These are phyloP conservation scores for Russula brevipes DNA, from an alignment of 768 basidiomycete genomes.

Conservation along the genomic window DNA sequence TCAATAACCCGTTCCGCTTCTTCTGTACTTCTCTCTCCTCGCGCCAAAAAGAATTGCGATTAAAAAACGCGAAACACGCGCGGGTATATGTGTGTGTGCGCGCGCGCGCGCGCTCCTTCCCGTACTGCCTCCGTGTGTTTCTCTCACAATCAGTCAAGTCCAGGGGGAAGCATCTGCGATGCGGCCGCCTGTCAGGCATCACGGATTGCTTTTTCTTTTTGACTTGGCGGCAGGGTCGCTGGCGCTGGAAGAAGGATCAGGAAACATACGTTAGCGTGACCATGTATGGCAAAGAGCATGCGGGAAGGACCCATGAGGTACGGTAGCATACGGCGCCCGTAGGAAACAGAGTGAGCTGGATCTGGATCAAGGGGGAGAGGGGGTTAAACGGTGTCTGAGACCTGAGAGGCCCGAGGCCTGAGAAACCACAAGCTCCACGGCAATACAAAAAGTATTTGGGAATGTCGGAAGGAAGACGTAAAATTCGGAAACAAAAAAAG, in stretches of 20 bases:
- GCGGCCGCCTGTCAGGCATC: conserved; percentile 1
- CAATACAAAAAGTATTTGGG: not conserved
- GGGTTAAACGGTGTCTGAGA: too few species aligned
- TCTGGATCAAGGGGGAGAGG: not conserved
- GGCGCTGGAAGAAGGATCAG: conserved; percentile 5
- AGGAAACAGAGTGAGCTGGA: not conserved
- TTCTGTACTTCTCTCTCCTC: too few species aligned
- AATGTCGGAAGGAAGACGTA: not conserved
- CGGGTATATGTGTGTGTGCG: too few species aligned
- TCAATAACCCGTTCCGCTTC: not conserved
- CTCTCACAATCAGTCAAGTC: not conserved
- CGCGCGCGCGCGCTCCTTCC: too few species aligned
- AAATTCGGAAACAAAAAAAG: not conserved
- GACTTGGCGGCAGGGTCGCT: conserved; percentile 9
- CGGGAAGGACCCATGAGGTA: conserved; percentile 13
- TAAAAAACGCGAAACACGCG: not conserved
- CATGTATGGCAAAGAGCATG: conserved; percentile 17
- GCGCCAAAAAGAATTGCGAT: not conserved
- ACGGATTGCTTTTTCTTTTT: not conserved
- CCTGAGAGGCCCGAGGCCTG: too few species aligned
- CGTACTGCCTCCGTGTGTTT: not conserved
- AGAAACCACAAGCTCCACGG: not conserved
- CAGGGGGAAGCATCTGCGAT: not conserved
- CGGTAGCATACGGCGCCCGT: conserved; percentile 1
- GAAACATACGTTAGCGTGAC: conserved; percentile 10